Conservation (phyloP, 306 rosid species). For the Arachis stenosperma region DNA sequence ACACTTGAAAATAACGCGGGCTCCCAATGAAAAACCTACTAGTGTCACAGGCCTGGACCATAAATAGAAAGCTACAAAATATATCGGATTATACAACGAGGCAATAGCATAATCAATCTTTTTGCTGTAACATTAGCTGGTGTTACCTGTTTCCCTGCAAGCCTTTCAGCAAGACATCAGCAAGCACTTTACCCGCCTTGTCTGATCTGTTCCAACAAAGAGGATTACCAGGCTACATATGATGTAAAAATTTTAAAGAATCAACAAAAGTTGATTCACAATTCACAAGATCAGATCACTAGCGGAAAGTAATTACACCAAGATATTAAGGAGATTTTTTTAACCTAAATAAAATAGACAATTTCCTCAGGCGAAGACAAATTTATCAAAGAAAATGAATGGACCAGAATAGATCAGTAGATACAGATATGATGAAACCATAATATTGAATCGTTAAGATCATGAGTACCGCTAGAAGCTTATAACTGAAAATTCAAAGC, state of each 20-base stretch:
- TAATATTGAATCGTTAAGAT: conserved; percentile 7
- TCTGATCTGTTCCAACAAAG: conserved; percentile 58
- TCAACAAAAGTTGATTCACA: conserved; percentile 7
- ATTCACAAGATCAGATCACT: neutral
- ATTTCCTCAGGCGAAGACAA: neutral
- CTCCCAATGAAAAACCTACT: conserved; percentile 69
- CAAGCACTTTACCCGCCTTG: conserved; percentile 72
- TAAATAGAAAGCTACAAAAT: conserved; percentile 38
- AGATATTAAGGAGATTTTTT: conserved; percentile 10
- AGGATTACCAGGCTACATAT: conserved; percentile 23
- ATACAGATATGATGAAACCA: neutral
- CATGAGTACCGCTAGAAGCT: conserved; percentile 3
- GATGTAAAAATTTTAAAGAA: conserved; percentile 12
- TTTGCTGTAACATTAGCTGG: conserved; percentile 40
- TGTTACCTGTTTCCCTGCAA: conserved; percentile 70
- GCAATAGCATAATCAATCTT: conserved; percentile 26
- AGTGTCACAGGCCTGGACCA: conserved; percentile 76
- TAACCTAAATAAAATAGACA: conserved; percentile 3
- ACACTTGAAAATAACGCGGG: conserved; percentile 70
- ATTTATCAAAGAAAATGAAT: conserved; percentile 2
- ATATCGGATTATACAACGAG: conserved; percentile 38
- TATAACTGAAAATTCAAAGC: conserved; percentile 23
- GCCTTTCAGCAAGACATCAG: conserved; percentile 60
- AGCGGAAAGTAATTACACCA: neutral
- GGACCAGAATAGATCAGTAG: conserved; percentile 12